phyloP scores from a whole-genome alignment of 2,329 filamentous ascomycete species.

The Epichloe brachyelytri region DNA sequence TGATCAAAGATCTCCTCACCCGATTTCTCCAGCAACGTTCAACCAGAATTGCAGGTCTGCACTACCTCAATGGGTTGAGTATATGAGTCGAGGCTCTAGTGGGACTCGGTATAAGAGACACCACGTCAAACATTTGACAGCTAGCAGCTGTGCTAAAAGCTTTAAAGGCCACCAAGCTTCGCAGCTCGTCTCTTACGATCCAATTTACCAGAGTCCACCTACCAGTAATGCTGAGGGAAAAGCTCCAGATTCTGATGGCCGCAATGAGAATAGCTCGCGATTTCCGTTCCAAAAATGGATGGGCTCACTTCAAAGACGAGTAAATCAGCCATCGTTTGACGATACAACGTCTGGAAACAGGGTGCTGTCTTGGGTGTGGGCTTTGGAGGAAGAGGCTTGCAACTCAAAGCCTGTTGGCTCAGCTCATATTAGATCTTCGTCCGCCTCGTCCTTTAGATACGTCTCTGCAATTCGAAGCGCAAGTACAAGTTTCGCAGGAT shows the following conservation, averaged over 20 bases:
- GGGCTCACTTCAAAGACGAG: constrained; percentile 51
- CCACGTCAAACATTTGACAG: constrained; percentile 9
- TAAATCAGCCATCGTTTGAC: constrained; percentile 21
- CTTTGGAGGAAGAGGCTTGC: not conserved
- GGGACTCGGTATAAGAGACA: not conserved
- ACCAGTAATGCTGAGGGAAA: not conserved
- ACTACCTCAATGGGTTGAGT: not conserved
- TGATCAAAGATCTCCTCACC: not conserved
- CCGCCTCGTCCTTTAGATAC: constrained; percentile 64
- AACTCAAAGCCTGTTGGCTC: not conserved
- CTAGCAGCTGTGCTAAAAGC: constrained; percentile 10
- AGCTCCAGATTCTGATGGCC: not conserved
- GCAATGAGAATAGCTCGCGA: constrained; percentile 6
- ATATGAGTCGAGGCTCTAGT: not conserved
- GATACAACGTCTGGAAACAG: constrained; percentile 4
- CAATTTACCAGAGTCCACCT: not conserved
- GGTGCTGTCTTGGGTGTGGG: constrained; percentile 1
- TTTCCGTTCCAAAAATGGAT: constrained; percentile 61
- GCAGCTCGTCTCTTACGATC: not conserved
- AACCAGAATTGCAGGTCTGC: not conserved
- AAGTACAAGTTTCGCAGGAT: constrained; percentile 62
- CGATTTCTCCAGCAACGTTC: not conserved
- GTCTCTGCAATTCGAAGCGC: constrained; percentile 72
- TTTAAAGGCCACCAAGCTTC: not conserved
- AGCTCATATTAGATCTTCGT: constrained; percentile 27